Base-by-base conservation (phyloP, 1,284 basidiomycete genomes). In the Cryptococcus sp. region DNA sequence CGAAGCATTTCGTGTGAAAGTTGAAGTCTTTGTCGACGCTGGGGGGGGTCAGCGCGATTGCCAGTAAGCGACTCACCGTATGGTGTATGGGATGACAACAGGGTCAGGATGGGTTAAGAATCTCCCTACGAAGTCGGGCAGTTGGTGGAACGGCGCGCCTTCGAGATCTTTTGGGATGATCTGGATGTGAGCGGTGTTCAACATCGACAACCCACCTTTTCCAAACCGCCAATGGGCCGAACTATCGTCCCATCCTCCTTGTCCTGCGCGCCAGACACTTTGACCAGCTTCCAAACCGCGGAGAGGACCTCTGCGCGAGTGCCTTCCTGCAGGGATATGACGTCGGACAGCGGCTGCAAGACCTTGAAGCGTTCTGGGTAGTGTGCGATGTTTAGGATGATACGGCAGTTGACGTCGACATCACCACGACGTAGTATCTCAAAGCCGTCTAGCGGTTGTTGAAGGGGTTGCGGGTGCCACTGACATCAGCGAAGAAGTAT, bases 221-320 rank as follows among this genome's bases (percentile, higher is more conserved):
- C 82, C 50, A 95, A 78, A 50, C 84, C 84, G 4, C 87, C 88
- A 63, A 97, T 89, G 1, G 88, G 84, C 45, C 86, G 85, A 60
- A 98, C 86, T 54, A 88, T 80, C 48, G 89, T 85, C 56, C 88
- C 84, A 77, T 98, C 93, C 0, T 87, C 86, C 72, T 94, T 93
- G 77, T 97, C 93, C 77, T 96, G 91, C 19, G 98, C 82, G 22
- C 87, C 87, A 61, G 90, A 84, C 19, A 88, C 81, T 76, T 95
- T 95, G 79, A 97, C 89, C 69, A 96, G 93, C 69, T 88, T 90
- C 94, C 94, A 98, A 11, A 98, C 76, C 0, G 90, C 86, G 58
- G 90, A 87, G 42, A 97, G 84, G 19, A 92, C 85, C 13, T 88
- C 91, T 13, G 88, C 81, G 23, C 91, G 84, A 41, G 90, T 93